Evolutionary conservation across 192 early-diverging fungal genomes (phyloP).

Genomic region (Linnemannia elongata): DNA sequence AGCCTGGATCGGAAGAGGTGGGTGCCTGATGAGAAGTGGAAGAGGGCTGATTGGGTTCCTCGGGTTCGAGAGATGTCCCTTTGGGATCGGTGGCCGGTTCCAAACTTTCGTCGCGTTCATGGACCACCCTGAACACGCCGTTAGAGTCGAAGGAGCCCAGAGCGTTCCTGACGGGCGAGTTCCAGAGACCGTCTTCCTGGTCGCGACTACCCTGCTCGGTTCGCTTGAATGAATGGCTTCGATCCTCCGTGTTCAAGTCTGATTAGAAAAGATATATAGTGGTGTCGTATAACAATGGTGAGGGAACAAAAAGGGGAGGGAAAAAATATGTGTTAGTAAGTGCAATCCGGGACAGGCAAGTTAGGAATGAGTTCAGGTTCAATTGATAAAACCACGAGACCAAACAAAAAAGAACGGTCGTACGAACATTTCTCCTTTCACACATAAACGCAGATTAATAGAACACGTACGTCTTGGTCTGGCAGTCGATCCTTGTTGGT

Average conservation of each 20-base stretch:
- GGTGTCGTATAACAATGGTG: background rate
- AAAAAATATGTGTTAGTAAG: background rate
- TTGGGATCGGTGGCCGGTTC: slow-evolving; percentile 33
- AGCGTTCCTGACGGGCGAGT: slow-evolving; percentile 63
- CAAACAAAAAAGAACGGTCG: background rate
- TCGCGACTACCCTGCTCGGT: slow-evolving; percentile 15
- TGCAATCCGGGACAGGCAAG: background rate
- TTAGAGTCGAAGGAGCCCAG: slow-evolving; percentile 75
- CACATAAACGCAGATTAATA: background rate
- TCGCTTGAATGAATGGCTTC: slow-evolving; percentile 27
- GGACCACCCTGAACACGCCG: slow-evolving; percentile 71
- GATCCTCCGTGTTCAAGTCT: slow-evolving; percentile 27
- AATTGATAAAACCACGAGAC: slow-evolving; percentile 3
- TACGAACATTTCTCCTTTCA: background rate
- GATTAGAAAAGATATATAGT: background rate
- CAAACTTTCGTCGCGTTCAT: slow-evolving; percentile 28
- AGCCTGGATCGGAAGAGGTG: background rate
- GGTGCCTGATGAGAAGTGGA: slow-evolving; percentile 6
- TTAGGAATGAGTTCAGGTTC: background rate
- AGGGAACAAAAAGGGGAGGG: background rate
- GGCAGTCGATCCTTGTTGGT: slow-evolving; percentile 1
- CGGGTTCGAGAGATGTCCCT: slow-evolving; percentile 23
- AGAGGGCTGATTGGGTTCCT: slow-evolving; percentile 16
- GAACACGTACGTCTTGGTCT: background rate
- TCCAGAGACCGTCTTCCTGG: slow-evolving; percentile 60